These are phyloP conservation scores for Penicillium sclerotigenum DNA, from an alignment of 2,329 filamentous ascomycete species.

Conservation along the genomic window DNA sequence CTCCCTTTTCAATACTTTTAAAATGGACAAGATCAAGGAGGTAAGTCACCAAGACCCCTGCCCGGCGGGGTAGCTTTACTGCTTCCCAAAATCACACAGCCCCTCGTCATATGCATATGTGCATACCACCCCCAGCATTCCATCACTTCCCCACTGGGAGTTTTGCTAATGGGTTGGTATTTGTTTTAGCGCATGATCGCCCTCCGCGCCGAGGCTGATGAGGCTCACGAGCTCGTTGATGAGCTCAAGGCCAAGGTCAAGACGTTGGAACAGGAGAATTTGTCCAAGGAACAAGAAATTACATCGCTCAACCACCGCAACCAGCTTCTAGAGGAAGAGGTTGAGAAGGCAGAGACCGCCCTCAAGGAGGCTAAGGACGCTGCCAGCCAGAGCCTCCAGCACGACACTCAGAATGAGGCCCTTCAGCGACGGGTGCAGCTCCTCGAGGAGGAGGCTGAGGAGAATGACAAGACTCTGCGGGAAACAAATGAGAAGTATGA, in stretches of 20 bases:
- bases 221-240: conserved; percentile 74
- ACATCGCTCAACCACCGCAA: conserved; percentile 96
- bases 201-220: conserved; percentile 91
- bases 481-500: conserved; percentile 98
- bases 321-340: conserved; percentile 79
- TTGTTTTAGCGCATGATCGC: conserved; percentile 83
- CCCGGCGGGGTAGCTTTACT: conserved; percentile 41
- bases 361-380: conserved; percentile 86
- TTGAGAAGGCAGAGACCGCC: conserved; percentile 83
- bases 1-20: conserved; percentile 36
- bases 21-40: conserved; percentile 88
- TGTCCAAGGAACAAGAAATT: conserved; percentile 97
- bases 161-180: conserved; percentile 8
- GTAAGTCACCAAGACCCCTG: conserved; percentile 53
- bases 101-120: conserved; percentile 18
- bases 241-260: conserved; percentile 88
- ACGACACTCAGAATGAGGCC: conserved; percentile 86
- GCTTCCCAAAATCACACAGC: conserved; percentile 22
- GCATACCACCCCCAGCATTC: conserved; percentile 4
- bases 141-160: conserved; percentile 17
- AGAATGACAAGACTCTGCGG: conserved; percentile 91
- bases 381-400: conserved; percentile 75
- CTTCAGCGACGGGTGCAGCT: conserved; percentile 90
- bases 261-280: conserved; percentile 86
- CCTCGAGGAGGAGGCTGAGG: conserved; percentile 95